These are phyloP conservation scores for Cryptosporidium muris DNA, from an alignment of 169 alveolate species.

Conservation along the genomic window DNA sequence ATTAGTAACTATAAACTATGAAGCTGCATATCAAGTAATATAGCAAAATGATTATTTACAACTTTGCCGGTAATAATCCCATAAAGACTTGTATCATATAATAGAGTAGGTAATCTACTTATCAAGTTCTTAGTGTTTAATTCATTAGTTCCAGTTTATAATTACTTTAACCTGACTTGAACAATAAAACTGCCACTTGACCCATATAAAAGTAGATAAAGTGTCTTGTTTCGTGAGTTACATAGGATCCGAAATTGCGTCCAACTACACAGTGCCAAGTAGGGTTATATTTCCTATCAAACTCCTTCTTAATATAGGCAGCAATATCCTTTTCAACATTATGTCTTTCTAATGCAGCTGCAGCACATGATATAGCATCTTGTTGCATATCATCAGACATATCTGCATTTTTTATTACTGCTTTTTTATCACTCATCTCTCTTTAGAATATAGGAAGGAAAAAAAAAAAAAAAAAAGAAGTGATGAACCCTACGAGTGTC, in stretches of 20 bases:
- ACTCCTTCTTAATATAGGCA: slow-evolving; percentile 98
- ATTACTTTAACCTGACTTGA: slow-evolving; percentile 92
- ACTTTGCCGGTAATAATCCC: neutral
- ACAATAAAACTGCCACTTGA: slow-evolving; percentile 96
- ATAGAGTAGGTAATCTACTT: neutral
- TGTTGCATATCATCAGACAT: slow-evolving; percentile 99
- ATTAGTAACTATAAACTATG: too few relatives aligned
- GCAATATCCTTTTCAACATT: slow-evolving; percentile 97
- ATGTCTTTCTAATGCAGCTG: slow-evolving; percentile 93
- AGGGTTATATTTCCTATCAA: slow-evolving; percentile 96
- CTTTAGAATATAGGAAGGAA: neutral
- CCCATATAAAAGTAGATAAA: slow-evolving; percentile 99
- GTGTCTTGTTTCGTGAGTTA: slow-evolving; percentile 99
- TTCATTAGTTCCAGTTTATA: neutral
- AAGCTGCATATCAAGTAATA: too few relatives aligned
- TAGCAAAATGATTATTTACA: too few relatives aligned
- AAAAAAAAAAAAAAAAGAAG: neutral
- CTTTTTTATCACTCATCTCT: slow-evolving; percentile 78
- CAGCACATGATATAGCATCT: slow-evolving; percentile 98
- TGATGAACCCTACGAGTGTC: too few relatives aligned
- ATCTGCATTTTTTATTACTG: slow-evolving; percentile 96
- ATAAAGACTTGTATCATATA: neutral
- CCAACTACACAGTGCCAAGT: slow-evolving; percentile 99
- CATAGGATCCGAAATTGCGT: slow-evolving; percentile 98
- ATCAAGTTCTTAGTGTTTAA: neutral